Percentiles rank a stretch among this genome's conserved stretches.
phyloP scores from a whole-genome alignment of 2,329 filamentous ascomycete genomes.

The Aspergillus ochraceus region DNA sequence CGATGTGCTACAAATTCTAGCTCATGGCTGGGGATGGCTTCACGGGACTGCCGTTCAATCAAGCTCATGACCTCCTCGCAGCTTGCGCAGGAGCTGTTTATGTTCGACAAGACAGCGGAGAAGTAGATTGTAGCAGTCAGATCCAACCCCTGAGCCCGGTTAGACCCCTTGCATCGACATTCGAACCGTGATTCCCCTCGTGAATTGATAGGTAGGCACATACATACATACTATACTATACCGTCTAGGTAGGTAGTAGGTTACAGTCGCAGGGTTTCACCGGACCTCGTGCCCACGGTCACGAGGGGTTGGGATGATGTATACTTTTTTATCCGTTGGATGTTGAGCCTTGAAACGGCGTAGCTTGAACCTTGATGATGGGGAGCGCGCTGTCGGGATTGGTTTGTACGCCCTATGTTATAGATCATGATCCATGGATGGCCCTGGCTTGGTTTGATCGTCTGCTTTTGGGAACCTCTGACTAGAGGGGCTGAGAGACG shows the following conservation, averaged over 20 bases:
- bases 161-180: constrained; percentile 13
- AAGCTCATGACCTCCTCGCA: constrained; percentile 19
- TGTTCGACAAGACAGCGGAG: too few relatives aligned
- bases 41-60: constrained; percentile 15
- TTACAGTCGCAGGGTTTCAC: not conserved
- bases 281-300: constrained; percentile 12
- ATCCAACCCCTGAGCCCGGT: constrained; percentile 5
- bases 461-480: not conserved
- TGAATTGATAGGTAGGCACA: not conserved
- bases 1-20: too few relatives aligned
- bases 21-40: not conserved
- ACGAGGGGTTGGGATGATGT: constrained; percentile 11
- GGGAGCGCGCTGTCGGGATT: not conserved
- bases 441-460: not conserved
- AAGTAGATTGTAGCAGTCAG: not conserved
- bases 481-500: not conserved
- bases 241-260: too few relatives aligned
- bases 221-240: too few relatives aligned
- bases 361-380: not conserved
- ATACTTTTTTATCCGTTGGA: not conserved
- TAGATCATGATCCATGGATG: constrained; percentile 6
- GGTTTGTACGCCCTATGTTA: not conserved
- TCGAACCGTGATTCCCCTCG: not conserved
- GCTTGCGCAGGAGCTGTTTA: constrained; percentile 7
- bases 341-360: not conserved